Conservation (phyloP, 495 filamentous ascomycete genomes). For the Daldinia caldariorum region DNA sequence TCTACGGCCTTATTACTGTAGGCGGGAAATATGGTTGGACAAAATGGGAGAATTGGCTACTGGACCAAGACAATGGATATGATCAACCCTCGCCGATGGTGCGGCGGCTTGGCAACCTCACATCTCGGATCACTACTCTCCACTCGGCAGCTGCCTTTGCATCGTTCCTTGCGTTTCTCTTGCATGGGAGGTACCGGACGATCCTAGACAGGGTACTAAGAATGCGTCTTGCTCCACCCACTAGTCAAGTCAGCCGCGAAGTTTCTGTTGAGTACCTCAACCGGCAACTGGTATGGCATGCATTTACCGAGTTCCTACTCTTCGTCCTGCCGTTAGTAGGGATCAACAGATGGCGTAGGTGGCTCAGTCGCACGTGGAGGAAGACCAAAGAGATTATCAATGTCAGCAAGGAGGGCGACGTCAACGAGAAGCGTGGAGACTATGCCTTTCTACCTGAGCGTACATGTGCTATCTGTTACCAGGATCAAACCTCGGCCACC, state of each 20-base stretch:
- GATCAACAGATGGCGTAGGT: slow-evolving; percentile 90
- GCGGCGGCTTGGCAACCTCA: slow-evolving; percentile 70
- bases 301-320: slow-evolving; percentile 96
- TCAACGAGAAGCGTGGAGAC: slow-evolving; percentile 73
- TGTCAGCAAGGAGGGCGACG: slow-evolving; percentile 51
- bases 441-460: slow-evolving; percentile 87
- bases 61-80: slow-evolving; percentile 76
- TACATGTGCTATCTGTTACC: slow-evolving; percentile 98
- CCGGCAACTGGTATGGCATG: slow-evolving; percentile 97
- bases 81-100: slow-evolving; percentile 64
- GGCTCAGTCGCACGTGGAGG: slow-evolving; percentile 84
- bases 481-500: slow-evolving; percentile 81
- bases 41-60: slow-evolving; percentile 88
- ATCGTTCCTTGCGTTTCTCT: slow-evolving; percentile 89
- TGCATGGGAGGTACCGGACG: slow-evolving; percentile 91
- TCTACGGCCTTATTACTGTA: slow-evolving; percentile 87
- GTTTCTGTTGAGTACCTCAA: slow-evolving; percentile 98
- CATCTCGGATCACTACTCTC: slow-evolving; percentile 71
- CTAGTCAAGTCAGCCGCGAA: slow-evolving; percentile 82
- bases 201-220: slow-evolving; percentile 86
- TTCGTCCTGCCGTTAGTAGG: slow-evolving; percentile 95
- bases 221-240: slow-evolving; percentile 84
- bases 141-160: slow-evolving; percentile 82
- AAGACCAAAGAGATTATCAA: slow-evolving; percentile 73
- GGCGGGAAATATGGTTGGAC: slow-evolving; percentile 88